Evolutionary conservation across 1,284 basidiomycete species (phyloP).

Genomic region (Leccinum variabile): DNA sequence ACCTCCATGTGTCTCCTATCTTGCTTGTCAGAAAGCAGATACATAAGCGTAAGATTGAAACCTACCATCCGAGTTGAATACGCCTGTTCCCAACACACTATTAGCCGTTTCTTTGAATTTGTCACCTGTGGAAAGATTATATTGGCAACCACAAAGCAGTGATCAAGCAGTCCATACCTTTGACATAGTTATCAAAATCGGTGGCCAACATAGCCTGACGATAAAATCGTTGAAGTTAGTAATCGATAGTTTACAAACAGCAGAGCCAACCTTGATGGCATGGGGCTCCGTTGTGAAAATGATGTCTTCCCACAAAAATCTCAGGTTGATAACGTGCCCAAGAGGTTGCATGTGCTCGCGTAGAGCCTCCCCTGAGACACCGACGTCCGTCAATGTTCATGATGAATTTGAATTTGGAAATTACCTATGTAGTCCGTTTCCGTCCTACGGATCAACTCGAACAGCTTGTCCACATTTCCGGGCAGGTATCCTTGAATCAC

Average conservation of each 20-base stretch:
- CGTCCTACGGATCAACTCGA: constrained; percentile 4
- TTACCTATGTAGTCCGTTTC: constrained; percentile 33
- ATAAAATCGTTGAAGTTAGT: neutral
- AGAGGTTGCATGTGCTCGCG: constrained; percentile 16
- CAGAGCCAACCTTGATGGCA: constrained; percentile 19
- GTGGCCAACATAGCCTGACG: constrained; percentile 40
- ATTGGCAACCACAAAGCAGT: constrained; percentile 4
- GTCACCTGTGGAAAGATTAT: constrained; percentile 27
- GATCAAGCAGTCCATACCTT: constrained; percentile 33
- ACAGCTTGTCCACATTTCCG: constrained; percentile 31
- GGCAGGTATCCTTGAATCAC: constrained; percentile 21
- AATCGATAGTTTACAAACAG: neutral
- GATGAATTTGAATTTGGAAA: neutral
- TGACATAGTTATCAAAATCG: constrained; percentile 44
- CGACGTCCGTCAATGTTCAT: constrained; percentile 5
- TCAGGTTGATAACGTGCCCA: constrained; percentile 30
- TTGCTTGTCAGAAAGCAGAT: neutral
- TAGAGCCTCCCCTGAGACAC: constrained; percentile 13
- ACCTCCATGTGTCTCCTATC: constrained; percentile 46
- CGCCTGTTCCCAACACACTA: constrained; percentile 44
- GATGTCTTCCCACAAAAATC: constrained; percentile 36
- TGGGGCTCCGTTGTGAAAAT: constrained; percentile 40
- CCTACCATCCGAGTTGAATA: constrained; percentile 49
- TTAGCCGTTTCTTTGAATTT: constrained; percentile 31
- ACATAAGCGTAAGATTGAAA: neutral